Conservation (phyloP, 768 basidiomycete species). For the Leucosporidium creatinivorum region DNA sequence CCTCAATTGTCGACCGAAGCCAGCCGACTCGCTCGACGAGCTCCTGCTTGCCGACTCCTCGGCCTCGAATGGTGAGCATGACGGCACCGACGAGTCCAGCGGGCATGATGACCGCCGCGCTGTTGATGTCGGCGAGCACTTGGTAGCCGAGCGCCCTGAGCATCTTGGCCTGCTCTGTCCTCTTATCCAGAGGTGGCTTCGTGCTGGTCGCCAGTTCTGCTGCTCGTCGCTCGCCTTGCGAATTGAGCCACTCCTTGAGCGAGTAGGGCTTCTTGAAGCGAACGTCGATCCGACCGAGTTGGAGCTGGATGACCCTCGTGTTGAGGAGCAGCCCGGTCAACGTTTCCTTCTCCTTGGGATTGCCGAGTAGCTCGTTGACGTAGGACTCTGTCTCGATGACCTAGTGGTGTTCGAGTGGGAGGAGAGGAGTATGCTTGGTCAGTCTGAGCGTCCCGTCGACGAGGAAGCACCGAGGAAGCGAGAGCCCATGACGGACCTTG, state of each 20-base stretch:
- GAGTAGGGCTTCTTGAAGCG: constrained; percentile 35
- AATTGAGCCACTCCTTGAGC: constrained; percentile 27
- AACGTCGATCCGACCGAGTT: constrained; percentile 36
- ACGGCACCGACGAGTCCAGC: constrained; percentile 33
- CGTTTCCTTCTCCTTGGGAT: constrained; percentile 35
- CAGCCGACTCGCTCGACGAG: constrained; percentile 33
- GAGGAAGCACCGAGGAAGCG: too few species aligned
- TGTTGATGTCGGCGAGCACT: constrained; percentile 34
- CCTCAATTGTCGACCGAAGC: constrained; percentile 30
- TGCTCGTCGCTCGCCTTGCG: constrained; percentile 25
- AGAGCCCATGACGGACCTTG: constrained; percentile 16
- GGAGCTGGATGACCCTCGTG: constrained; percentile 29
- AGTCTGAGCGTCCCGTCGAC: too few species aligned
- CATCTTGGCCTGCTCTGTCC: constrained; percentile 28
- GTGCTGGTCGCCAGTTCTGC: not conserved
- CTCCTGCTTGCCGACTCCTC: constrained; percentile 33
- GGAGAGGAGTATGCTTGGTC: too few species aligned
- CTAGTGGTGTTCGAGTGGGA: not conserved
- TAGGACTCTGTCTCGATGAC: constrained; percentile 21
- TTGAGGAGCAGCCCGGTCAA: constrained; percentile 18
- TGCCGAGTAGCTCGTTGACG: constrained; percentile 34
- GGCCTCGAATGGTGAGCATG: constrained; percentile 32
- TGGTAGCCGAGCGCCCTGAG: constrained; percentile 31
- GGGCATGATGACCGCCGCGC: constrained; percentile 34
- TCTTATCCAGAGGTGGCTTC: not conserved